These are phyloP conservation scores for Didymella glomerata DNA, from an alignment of 2,329 filamentous ascomycete species.

Conservation along the genomic window DNA sequence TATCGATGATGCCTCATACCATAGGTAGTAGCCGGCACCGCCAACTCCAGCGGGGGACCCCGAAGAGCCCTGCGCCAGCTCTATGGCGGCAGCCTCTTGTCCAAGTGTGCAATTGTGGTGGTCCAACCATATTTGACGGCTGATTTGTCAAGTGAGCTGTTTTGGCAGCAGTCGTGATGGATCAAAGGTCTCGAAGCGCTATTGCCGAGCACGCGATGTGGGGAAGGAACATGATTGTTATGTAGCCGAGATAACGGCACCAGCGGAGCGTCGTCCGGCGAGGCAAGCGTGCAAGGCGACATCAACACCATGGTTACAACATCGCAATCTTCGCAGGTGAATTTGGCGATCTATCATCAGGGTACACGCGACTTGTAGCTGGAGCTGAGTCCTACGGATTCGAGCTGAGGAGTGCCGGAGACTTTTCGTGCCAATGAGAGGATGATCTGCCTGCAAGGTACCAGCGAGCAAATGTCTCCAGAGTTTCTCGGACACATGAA, in stretches of 20 bases:
- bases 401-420: background rate
- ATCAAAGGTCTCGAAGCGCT: background rate
- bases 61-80: background rate
- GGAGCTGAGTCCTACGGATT: no score
- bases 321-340: background rate
- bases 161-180: background rate
- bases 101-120: no score
- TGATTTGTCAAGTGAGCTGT: constrained; percentile 13
- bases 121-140: background rate
- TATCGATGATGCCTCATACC: background rate
- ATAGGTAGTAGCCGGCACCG: constrained; percentile 1
- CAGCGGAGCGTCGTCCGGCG: background rate
- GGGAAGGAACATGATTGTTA: constrained; percentile 1
- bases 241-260: constrained; percentile 7
- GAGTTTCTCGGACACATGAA: no score
- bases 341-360: no score
- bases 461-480: background rate
- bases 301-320: background rate
- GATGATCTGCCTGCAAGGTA: background rate
- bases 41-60: background rate
- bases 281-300: background rate
- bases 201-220: constrained; percentile 8
- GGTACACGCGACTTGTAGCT: no score
- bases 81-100: background rate
- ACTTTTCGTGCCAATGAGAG: background rate